Conservation (phyloP, 805 yeast species). For the Tetrapisispora pingtungensis region DNA sequence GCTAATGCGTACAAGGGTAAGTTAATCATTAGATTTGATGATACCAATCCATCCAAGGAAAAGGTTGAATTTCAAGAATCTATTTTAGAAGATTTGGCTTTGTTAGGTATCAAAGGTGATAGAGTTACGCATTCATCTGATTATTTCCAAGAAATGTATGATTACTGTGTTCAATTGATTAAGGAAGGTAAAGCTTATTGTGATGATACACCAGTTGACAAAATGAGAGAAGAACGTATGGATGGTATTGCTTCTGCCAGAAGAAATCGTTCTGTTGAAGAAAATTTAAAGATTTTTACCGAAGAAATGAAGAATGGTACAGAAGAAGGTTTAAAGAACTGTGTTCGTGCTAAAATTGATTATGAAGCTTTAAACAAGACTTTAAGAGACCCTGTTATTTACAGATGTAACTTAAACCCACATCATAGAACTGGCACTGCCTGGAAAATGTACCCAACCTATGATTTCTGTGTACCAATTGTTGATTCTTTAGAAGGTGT, state of each 20-base stretch:
- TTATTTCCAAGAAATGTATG: slow-evolving; percentile 87
- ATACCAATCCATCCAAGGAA: slow-evolving; percentile 96
- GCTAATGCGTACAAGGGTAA: slow-evolving; percentile 95
- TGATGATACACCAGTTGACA: slow-evolving; percentile 90
- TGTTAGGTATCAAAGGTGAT: slow-evolving; percentile 92
- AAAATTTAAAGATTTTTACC: slow-evolving; percentile 74
- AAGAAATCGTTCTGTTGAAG: slow-evolving; percentile 89
- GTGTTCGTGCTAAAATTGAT: slow-evolving; percentile 95
- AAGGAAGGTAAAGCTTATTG: slow-evolving; percentile 95
- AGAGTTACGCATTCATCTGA: slow-evolving; percentile 81
- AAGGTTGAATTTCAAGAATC: slow-evolving; percentile 90
- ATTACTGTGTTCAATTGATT: slow-evolving; percentile 73
- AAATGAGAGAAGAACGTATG: slow-evolving; percentile 98
- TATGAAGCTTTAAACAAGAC: slow-evolving; percentile 88
- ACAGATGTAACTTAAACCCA: slow-evolving; percentile 94
- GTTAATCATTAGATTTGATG: slow-evolving; percentile 93
- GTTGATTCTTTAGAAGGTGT: slow-evolving; percentile 96
- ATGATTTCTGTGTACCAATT: slow-evolving; percentile 96
- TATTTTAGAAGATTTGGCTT: slow-evolving; percentile 80
- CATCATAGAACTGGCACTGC: slow-evolving; percentile 90
- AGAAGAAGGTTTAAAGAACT: slow-evolving; percentile 82
- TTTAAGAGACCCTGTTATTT: slow-evolving; percentile 93
- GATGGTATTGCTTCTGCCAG: slow-evolving; percentile 89
- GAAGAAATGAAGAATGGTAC: slow-evolving; percentile 92
- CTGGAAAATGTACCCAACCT: slow-evolving; percentile 97